These are phyloP conservation scores for Wickerhamomyces strasburgensis DNA, from an alignment of 805 yeast species.

Conservation along the genomic window DNA sequence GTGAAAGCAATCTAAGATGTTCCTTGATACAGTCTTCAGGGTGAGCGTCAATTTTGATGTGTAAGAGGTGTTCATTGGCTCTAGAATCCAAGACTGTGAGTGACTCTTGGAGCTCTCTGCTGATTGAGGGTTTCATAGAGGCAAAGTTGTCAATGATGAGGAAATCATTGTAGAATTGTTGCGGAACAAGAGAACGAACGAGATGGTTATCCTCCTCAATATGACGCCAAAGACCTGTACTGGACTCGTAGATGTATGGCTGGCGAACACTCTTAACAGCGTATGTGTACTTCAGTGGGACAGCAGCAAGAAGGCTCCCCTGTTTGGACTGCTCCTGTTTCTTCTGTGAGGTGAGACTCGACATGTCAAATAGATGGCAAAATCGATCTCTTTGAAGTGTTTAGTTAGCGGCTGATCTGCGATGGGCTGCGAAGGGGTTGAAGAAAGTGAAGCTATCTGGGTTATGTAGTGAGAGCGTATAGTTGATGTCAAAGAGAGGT, in stretches of 20 bases:
- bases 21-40: slow-evolving; percentile 27
- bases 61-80: slow-evolving; percentile 8
- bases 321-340: too few species aligned
- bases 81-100: slow-evolving; percentile 11
- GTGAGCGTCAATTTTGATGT: slow-evolving; percentile 18
- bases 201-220: slow-evolving; percentile 13
- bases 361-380: not conserved
- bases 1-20: slow-evolving; percentile 29
- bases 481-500: too few species aligned
- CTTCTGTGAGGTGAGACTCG: too few species aligned
- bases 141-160: slow-evolving; percentile 21
- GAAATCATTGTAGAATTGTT: slow-evolving; percentile 2
- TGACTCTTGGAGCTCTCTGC: not conserved
- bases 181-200: slow-evolving; percentile 5
- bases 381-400: not conserved
- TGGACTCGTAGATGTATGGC: slow-evolving; percentile 16
- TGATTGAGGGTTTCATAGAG: not conserved
- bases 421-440: too few species aligned
- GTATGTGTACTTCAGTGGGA: slow-evolving; percentile 21
- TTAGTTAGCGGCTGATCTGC: too few species aligned
- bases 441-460: too few species aligned
- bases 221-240: slow-evolving; percentile 18
- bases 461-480: too few species aligned
- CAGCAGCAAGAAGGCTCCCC: slow-evolving; percentile 9
- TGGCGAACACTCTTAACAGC: slow-evolving; percentile 8